phyloP scores from a whole-genome alignment of 2,329 filamentous ascomycete species.

The Colletotrichum lentis region DNA sequence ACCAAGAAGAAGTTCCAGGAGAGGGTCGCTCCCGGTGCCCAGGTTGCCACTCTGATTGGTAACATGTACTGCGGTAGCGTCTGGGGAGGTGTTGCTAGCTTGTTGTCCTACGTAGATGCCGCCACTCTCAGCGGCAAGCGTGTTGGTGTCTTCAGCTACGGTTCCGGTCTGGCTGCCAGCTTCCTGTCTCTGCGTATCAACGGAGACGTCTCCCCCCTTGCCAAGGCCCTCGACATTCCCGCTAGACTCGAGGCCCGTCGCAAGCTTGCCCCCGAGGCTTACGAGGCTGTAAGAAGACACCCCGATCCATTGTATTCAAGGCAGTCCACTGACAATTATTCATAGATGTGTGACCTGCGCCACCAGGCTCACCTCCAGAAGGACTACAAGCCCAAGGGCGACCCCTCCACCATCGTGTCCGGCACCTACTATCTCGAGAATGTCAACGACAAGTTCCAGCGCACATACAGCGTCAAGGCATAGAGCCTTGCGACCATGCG shows the following conservation, averaged over 20 bases:
- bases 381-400: conserved; percentile 75
- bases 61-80: conserved; percentile 77
- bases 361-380: conserved; percentile 87
- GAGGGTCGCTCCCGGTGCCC: conserved; percentile 75
- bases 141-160: conserved; percentile 80
- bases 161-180: conserved; percentile 75
- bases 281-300: conserved; percentile 70
- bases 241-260: conserved; percentile 72
- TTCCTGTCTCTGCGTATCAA: conserved; percentile 78
- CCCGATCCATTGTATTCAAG: not conserved
- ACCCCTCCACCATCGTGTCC: conserved; percentile 68
- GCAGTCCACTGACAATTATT: conserved; percentile 40
- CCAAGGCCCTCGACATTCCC: conserved; percentile 74
- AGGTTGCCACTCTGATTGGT: conserved; percentile 79
- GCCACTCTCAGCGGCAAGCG: conserved; percentile 74
- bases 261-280: conserved; percentile 73
- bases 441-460: conserved; percentile 87
- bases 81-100: conserved; percentile 77
- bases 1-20: conserved; percentile 86
- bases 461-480: conserved; percentile 78
- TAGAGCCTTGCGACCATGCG: conserved; percentile 51
- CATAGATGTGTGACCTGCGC: conserved; percentile 78
- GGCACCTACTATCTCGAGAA: conserved; percentile 82
- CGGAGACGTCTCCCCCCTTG: conserved; percentile 73
- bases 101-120: conserved; percentile 71